These are phyloP conservation scores for Cytospora schulzeri DNA, from an alignment of 2,329 filamentous ascomycete species.

Conservation along the genomic window DNA sequence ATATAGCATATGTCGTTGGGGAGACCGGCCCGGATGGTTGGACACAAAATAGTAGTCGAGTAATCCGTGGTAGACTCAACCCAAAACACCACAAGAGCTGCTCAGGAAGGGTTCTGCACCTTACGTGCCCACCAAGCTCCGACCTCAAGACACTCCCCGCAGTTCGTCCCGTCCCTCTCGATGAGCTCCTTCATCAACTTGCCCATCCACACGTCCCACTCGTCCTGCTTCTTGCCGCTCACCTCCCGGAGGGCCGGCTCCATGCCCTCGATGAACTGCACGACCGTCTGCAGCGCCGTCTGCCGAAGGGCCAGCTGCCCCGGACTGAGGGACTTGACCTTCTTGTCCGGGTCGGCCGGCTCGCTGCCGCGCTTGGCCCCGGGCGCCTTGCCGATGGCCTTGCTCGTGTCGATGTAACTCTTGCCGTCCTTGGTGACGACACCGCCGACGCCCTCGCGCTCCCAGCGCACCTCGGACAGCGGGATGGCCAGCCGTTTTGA, in stretches of 20 bases:
- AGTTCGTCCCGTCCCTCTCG: conserved; percentile 74
- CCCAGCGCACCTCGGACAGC: conserved; percentile 82
- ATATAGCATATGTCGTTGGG: background rate
- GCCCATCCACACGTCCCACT: conserved; percentile 89
- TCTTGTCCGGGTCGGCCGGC: conserved; percentile 38
- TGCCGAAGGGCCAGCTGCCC: conserved; percentile 74
- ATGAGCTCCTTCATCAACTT: conserved; percentile 85
- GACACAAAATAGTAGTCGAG: background rate
- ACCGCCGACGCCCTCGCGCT: conserved; percentile 71
- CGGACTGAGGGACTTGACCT: conserved; percentile 58
- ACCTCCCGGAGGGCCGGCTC: conserved; percentile 81
- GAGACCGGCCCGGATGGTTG: background rate
- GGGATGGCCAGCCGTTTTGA: conserved; percentile 84
- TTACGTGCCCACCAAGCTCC: conserved; percentile 92
- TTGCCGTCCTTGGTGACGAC: conserved; percentile 63
- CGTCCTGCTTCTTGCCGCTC: conserved; percentile 84
- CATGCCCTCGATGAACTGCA: conserved; percentile 82
- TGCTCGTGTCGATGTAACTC: conserved; percentile 59
- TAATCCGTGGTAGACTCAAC: background rate
- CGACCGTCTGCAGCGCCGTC: conserved; percentile 78
- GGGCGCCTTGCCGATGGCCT: conserved; percentile 43
- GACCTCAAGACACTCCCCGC: conserved; percentile 83
- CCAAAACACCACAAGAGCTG: background rate
- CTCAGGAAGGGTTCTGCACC: conserved; percentile 37
- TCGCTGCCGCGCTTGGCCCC: conserved; percentile 33